Conservation (phyloP, 257 asterid genomes). For the Solanum microdontum region DNA sequence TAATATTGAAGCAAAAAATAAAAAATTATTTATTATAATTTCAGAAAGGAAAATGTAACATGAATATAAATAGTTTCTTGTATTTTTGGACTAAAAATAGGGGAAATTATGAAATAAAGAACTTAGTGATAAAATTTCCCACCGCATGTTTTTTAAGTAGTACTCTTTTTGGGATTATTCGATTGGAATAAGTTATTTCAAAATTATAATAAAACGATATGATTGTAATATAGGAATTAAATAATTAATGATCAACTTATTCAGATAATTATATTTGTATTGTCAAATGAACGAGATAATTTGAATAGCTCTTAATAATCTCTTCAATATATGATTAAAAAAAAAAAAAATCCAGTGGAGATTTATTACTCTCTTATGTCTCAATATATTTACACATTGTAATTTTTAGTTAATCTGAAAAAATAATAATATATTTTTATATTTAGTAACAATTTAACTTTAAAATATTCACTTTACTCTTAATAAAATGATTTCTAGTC, state of each 20-base stretch:
- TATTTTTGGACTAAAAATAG: background rate
- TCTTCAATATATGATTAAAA: no score
- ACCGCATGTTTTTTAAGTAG: background rate
- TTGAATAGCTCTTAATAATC: background rate
- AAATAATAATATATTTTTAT: no score
- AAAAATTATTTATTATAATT: no score
- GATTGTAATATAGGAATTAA: background rate
- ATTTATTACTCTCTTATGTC: no score
- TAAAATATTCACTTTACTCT: no score
- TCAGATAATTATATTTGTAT: background rate
- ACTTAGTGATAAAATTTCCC: background rate
- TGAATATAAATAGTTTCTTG: background rate
- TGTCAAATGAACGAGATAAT: background rate
- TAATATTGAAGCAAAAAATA: background rate
- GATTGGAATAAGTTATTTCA: background rate
- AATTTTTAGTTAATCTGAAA: no score
- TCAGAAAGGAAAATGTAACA: no score
- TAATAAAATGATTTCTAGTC: no score
- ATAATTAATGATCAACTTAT: background rate
- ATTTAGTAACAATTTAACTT: no score
- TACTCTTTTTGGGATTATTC: no score
- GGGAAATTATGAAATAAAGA: background rate
- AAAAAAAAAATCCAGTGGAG: background rate
- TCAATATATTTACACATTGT: no score
- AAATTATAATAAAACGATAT: background rate